Evolutionary conservation across 2,329 filamentous ascomycete genomes (phyloP).

Genomic region (Colletotrichum falcatum): DNA sequence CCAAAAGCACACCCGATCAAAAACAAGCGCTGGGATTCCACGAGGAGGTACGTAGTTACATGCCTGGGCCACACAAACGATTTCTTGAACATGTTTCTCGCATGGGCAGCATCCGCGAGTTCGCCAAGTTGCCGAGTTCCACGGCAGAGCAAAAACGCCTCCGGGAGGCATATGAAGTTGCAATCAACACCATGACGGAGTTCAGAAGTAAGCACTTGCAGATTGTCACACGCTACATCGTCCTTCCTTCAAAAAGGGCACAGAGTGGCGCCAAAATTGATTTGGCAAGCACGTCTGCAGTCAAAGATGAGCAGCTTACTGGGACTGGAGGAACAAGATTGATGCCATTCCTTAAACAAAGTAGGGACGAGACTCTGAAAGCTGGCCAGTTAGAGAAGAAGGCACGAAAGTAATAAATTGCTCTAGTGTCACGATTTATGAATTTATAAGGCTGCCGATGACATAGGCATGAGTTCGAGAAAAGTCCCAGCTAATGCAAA

Average conservation of each 20-base stretch:
- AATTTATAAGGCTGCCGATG: constrained; percentile 15
- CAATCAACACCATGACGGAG: constrained; percentile 78
- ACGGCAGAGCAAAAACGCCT: constrained; percentile 63
- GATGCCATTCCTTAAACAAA: constrained; percentile 90
- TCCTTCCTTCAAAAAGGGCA: constrained; percentile 74
- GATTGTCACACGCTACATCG: constrained; percentile 91
- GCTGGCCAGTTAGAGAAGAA: constrained; percentile 49
- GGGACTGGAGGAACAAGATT: constrained; percentile 90
- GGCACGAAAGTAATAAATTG: constrained; percentile 1
- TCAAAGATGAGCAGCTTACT: constrained; percentile 65
- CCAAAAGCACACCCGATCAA: constrained; percentile 26
- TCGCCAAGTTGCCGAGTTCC: constrained; percentile 66
- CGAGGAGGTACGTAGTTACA: constrained; percentile 84
- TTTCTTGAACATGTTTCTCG: constrained; percentile 80
- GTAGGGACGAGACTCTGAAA: constrained; percentile 80
- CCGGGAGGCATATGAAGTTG: constrained; percentile 72
- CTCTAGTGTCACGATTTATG: constrained; percentile 1
- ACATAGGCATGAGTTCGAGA: background rate
- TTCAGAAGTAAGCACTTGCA: constrained; percentile 90
- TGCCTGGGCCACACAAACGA: constrained; percentile 84
- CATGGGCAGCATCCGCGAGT: constrained; percentile 80
- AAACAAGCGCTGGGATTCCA: constrained; percentile 56
- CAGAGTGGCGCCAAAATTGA: constrained; percentile 48
- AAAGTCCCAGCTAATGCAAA: constrained; percentile 33
- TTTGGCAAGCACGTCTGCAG: constrained; percentile 59